These are phyloP conservation scores for Wickerhamiella parazyma DNA, from an alignment of 805 yeast species.

Conservation along the genomic window DNA sequence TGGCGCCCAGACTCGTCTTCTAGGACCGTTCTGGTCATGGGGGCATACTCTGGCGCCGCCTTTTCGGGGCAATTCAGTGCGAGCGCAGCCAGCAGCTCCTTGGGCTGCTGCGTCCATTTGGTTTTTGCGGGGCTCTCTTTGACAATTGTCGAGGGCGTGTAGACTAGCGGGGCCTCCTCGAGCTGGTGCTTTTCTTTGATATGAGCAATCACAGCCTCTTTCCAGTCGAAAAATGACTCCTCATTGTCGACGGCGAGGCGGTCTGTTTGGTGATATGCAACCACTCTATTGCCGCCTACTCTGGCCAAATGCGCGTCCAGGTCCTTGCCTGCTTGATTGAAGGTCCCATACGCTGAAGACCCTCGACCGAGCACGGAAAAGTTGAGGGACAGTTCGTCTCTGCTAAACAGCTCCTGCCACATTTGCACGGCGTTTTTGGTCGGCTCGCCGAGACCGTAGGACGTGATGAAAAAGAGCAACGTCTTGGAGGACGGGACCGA, in stretches of 20 bases:
- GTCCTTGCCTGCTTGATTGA: slow-evolving; percentile 52
- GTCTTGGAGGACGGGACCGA: slow-evolving; percentile 37
- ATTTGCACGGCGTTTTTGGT: slow-evolving; percentile 48
- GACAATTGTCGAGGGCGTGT: slow-evolving; percentile 41
- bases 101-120: background rate
- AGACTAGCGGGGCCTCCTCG: slow-evolving; percentile 54
- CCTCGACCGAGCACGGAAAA: slow-evolving; percentile 67
- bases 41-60: slow-evolving; percentile 2
- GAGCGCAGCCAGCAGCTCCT: slow-evolving; percentile 2
- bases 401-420: slow-evolving; percentile 18
- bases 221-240: slow-evolving; percentile 74
- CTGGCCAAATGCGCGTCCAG: slow-evolving; percentile 32
- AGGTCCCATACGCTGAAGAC: slow-evolving; percentile 64
- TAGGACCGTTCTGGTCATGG: background rate
- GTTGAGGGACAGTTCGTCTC: slow-evolving; percentile 31
- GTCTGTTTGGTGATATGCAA: slow-evolving; percentile 62
- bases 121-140: slow-evolving; percentile 30
- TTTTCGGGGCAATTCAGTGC: background rate
- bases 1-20: slow-evolving; percentile 1
- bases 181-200: slow-evolving; percentile 43
- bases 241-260: slow-evolving; percentile 73
- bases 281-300: slow-evolving; percentile 50
- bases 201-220: slow-evolving; percentile 46
- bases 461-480: slow-evolving; percentile 54
- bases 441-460: slow-evolving; percentile 85